phyloP scores from a whole-genome alignment of 176 grass and related monocot species.

The Rhynchospora tenuis region DNA sequence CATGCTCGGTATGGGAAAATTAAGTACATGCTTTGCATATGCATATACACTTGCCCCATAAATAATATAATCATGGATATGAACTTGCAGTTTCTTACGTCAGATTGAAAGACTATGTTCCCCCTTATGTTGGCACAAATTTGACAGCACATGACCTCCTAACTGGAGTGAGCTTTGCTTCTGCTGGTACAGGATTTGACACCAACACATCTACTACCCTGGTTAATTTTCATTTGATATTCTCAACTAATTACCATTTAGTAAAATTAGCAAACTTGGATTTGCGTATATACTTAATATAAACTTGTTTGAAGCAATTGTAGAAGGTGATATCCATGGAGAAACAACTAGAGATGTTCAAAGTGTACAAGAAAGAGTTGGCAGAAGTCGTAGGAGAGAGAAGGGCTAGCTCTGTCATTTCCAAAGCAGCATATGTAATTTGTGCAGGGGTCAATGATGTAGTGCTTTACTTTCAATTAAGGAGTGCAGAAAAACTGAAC shows the following conservation, averaged over 20 bases:
- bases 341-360: slow-evolving; percentile 43
- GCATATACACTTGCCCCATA: background rate
- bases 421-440: slow-evolving; percentile 32
- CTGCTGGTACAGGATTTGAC: slow-evolving; percentile 48
- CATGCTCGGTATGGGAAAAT: slow-evolving; percentile 32
- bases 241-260: too few species aligned
- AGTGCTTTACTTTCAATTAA: slow-evolving; percentile 33
- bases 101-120: slow-evolving; percentile 53
- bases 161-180: slow-evolving; percentile 69
- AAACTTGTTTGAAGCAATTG: background rate
- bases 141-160: slow-evolving; percentile 41
- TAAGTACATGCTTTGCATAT: background rate
- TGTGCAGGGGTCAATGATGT: slow-evolving; percentile 56
- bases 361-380: slow-evolving; percentile 49
- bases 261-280: too few species aligned
- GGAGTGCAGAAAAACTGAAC: slow-evolving; percentile 9
- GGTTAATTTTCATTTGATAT: slow-evolving; percentile 13
- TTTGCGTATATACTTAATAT: background rate
- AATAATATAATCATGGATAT: background rate
- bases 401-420: slow-evolving; percentile 15
- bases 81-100: slow-evolving; percentile 32
- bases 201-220: slow-evolving; percentile 23
- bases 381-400: slow-evolving; percentile 26
- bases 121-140: slow-evolving; percentile 36
- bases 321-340: slow-evolving; percentile 43